Evolutionary conservation across 352 stramenopile species (phyloP).

Genomic region (Phytophthora chlamydospora): DNA sequence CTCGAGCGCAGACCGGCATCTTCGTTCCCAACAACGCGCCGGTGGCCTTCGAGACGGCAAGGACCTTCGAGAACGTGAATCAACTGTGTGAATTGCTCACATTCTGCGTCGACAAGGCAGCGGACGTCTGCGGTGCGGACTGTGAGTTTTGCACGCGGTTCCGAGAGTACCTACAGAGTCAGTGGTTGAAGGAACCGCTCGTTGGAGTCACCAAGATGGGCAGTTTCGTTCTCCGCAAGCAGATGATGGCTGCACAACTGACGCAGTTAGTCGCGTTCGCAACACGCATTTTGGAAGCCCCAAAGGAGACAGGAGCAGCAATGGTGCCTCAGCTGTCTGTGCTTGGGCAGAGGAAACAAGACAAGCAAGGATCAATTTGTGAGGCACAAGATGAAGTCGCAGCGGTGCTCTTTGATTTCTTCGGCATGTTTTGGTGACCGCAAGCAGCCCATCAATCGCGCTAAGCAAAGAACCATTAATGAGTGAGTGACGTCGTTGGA

Average conservation of each 20-base stretch:
- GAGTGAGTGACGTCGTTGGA: too few species aligned
- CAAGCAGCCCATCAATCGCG: too few species aligned
- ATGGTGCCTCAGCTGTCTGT: conserved; percentile 9
- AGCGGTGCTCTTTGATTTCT: conserved; percentile 29
- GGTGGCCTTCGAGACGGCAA: conserved; percentile 1
- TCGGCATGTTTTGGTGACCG: conserved; percentile 6
- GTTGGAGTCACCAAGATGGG: conserved; percentile 18
- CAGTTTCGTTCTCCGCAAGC: conserved; percentile 20
- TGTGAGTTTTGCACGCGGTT: conserved; percentile 23
- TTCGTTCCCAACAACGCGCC: conserved; percentile 15
- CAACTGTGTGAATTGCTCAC: conserved; percentile 16
- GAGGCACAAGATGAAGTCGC: conserved; percentile 11
- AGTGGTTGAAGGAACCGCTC: conserved; percentile 18
- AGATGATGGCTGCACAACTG: conserved; percentile 22
- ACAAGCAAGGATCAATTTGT: too few species aligned
- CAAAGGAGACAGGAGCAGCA: conserved; percentile 7
- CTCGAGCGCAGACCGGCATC: conserved; percentile 12
- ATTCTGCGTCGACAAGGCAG: conserved; percentile 22
- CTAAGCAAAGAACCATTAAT: too few species aligned
- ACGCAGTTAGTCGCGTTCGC: conserved; percentile 16
- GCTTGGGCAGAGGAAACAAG: neutral
- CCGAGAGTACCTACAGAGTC: conserved; percentile 13
- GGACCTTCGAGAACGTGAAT: conserved; percentile 24
- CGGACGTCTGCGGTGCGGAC: neutral
- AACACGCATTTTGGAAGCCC: conserved; percentile 5